phyloP scores from a whole-genome alignment of 2,329 filamentous ascomycete species.

The Aspergillus tamarii region DNA sequence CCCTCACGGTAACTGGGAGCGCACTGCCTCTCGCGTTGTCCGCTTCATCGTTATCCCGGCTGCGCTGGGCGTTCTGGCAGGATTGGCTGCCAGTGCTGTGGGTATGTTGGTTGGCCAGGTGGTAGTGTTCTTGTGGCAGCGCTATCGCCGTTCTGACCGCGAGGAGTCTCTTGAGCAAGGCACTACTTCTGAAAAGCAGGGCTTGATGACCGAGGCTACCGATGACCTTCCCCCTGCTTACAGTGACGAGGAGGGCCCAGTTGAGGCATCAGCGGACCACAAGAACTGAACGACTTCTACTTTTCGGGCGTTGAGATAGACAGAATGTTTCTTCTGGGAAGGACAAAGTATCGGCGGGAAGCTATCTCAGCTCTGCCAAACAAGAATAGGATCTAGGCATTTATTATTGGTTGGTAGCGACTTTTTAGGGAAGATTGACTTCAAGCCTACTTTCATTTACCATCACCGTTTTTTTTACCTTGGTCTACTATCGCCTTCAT shows the following conservation, averaged over 20 bases:
- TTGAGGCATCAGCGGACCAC: conserved; percentile 28
- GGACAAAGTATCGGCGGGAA: neutral
- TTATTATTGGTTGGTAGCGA: conserved; percentile 1
- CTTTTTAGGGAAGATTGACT: conserved; percentile 1
- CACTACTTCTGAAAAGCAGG: conserved; percentile 47
- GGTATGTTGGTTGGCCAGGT: conserved; percentile 53
- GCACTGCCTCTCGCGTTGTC: conserved; percentile 44
- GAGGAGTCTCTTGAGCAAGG: conserved; percentile 38
- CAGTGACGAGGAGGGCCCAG: conserved; percentile 33
- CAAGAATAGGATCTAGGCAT: conserved; percentile 12
- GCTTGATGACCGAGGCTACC: conserved; percentile 37
- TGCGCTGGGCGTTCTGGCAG: conserved; percentile 50
- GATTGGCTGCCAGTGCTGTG: conserved; percentile 48
- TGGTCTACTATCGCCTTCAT: neutral
- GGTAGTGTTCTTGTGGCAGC: conserved; percentile 50
- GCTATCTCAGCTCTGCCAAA: neutral
- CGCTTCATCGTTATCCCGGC: conserved; percentile 51
- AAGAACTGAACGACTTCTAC: conserved; percentile 34
- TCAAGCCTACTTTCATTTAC: neutral
- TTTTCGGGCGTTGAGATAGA: neutral
- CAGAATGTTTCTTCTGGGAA: neutral
- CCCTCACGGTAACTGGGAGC: conserved; percentile 41
- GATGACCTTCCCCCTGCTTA: conserved; percentile 44
- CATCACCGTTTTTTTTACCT: neutral
- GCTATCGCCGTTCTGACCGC: conserved; percentile 38